Evolutionary conservation across 2,329 filamentous ascomycete genomes (phyloP).

Genomic region (Verticillium tricorpus): DNA sequence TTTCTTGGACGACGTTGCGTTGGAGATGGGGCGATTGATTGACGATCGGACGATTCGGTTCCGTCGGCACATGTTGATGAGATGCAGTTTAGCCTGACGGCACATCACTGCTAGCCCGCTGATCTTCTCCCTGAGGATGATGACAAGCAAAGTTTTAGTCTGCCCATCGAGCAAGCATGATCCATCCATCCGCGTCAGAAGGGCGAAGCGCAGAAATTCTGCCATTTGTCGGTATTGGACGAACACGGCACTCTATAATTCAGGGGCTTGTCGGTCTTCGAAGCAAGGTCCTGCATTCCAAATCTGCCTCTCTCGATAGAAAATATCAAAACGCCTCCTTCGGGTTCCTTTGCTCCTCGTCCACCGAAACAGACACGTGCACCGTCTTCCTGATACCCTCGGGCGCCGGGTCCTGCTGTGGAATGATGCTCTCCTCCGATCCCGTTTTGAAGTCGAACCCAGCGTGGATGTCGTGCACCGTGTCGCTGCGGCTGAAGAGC

Average conservation of each 20-base stretch:
- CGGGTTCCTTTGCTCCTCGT: conserved; percentile 1
- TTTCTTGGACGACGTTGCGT: neutral
- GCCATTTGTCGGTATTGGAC: no score
- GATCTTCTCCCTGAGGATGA: neutral
- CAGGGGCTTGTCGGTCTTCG: no score
- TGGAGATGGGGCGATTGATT: neutral
- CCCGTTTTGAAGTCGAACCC: conserved; percentile 3
- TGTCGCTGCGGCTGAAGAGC: conserved; percentile 1
- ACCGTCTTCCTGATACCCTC: conserved; percentile 8
- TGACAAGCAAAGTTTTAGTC: neutral
- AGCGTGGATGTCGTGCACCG: neutral
- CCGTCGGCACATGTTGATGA: neutral
- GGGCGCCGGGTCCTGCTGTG: neutral
- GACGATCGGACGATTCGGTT: neutral
- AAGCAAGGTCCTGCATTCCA: no score
- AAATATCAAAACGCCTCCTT: neutral
- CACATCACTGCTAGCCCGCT: neutral
- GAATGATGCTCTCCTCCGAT: conserved; percentile 6
- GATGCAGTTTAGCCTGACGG: neutral
- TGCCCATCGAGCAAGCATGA: neutral
- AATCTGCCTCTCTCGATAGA: neutral
- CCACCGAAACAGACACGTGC: conserved; percentile 6
- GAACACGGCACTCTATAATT: no score
- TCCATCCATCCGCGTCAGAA: neutral
- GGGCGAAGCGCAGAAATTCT: no score